A percentile compares a stretch with the other conserved stretches of the same genome.
Conservation (phyloP, 257 asterid genomes). For the Haberlea rhodopensis region DNA sequence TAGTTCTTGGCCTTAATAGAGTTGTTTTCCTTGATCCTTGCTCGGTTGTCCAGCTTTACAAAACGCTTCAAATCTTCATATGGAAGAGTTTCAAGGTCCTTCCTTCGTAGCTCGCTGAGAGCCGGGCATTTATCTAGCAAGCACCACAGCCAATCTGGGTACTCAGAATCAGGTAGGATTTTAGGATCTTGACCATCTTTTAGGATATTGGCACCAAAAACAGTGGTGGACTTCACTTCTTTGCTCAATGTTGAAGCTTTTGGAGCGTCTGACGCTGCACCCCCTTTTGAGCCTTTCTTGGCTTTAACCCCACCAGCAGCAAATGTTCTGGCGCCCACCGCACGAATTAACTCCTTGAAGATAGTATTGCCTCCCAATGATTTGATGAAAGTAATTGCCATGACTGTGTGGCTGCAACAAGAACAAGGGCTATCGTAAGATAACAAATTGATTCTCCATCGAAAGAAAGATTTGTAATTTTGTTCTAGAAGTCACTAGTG, state of each 20-base stretch:
- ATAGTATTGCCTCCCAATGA: conserved; percentile 39
- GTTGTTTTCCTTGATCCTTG: conserved; percentile 88
- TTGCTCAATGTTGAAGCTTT: conserved; percentile 70
- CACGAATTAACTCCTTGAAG: conserved; percentile 41
- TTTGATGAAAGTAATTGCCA: conserved; percentile 41
- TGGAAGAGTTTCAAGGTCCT: conserved; percentile 53
- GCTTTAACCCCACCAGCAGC: conserved; percentile 79
- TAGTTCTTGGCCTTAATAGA: conserved; percentile 63
- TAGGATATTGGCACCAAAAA: conserved; percentile 72
- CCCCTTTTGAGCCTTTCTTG: conserved; percentile 87
- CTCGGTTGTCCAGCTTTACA: conserved; percentile 92
- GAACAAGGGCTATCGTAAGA: conserved; percentile 15
- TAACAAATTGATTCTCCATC: no score
- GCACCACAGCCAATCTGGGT: conserved; percentile 89
- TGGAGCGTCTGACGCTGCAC: conserved; percentile 71
- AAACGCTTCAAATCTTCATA: conserved; percentile 78
- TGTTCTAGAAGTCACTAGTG: no score
- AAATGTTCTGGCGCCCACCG: conserved; percentile 55
- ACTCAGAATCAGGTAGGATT: conserved; percentile 73
- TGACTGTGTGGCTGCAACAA: conserved; percentile 38
- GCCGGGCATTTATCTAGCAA: conserved; percentile 69
- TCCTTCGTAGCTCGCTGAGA: conserved; percentile 86
- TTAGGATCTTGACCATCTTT: conserved; percentile 92
- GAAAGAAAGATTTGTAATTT: no score
- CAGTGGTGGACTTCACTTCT: conserved; percentile 87